phyloP scores from a whole-genome alignment of 1,139 yeast genomes.

The Candida gigantensis region DNA sequence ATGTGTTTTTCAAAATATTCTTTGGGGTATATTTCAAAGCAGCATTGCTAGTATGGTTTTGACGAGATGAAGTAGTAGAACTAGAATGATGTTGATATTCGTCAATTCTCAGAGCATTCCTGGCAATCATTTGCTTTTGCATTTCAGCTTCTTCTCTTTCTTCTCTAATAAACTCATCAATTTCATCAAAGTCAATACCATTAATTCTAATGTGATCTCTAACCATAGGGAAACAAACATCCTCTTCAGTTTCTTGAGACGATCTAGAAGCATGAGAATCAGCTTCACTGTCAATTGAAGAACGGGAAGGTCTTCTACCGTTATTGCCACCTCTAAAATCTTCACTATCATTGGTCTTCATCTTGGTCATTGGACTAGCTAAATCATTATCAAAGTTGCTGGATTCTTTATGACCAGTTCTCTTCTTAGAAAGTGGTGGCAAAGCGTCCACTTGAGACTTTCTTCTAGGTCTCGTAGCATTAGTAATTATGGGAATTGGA shows the following conservation, averaged over 20 bases:
- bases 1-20: conserved; percentile 26
- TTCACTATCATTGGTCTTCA: conserved; percentile 36
- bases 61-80: conserved; percentile 5
- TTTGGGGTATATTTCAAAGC: conserved; percentile 65
- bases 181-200: conserved; percentile 78
- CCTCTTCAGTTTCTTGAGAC: conserved; percentile 90
- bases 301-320: conserved; percentile 33
- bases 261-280: conserved; percentile 73
- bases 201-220: conserved; percentile 68
- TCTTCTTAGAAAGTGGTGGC: conserved; percentile 11
- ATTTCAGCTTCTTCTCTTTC: conserved; percentile 34
- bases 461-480: conserved; percentile 16
- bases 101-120: conserved; percentile 14
- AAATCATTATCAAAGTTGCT: conserved; percentile 30
- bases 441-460: conserved; percentile 30
- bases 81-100: conserved; percentile 11
- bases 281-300: conserved; percentile 58
- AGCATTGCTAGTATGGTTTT: conserved; percentile 28
- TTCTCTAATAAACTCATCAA: conserved; percentile 71
- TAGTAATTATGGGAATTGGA: conserved; percentile 9
- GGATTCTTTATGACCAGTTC: conserved; percentile 13
- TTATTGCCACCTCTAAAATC: conserved; percentile 9
- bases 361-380: conserved; percentile 33
- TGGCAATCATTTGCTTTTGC: conserved; percentile 35
- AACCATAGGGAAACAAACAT: conserved; percentile 94